phyloP scores from a whole-genome alignment of 306 rosid species.

The Dryas drummondii region DNA sequence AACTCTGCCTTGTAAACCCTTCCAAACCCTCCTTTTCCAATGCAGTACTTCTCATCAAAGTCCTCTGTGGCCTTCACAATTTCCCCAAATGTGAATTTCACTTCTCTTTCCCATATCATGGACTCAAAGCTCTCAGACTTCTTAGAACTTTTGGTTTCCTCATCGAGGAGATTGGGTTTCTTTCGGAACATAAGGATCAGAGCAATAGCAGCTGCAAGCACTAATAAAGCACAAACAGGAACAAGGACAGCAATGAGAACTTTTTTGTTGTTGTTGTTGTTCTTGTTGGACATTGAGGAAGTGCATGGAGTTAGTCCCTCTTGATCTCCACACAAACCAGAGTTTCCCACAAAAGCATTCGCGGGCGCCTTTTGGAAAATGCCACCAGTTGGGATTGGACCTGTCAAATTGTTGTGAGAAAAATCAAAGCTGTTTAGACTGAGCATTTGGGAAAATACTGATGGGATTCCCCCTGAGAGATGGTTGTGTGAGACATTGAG shows the following conservation, averaged over 20 bases:
- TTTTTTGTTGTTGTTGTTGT: constrained; percentile 4
- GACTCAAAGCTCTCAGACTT: constrained; percentile 8
- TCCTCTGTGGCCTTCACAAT: constrained; percentile 54
- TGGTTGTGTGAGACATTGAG: constrained; percentile 63
- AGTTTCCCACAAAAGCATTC: constrained; percentile 50
- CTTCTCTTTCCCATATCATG: constrained; percentile 49
- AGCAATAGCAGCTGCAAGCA: constrained; percentile 24
- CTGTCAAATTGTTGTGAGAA: constrained; percentile 58
- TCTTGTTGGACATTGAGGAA: constrained; percentile 22
- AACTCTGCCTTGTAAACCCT: constrained; percentile 57
- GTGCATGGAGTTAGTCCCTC: constrained; percentile 38
- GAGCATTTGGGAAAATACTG: constrained; percentile 30
- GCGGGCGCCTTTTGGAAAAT: constrained; percentile 35
- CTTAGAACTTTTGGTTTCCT: constrained; percentile 28
- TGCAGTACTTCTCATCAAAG: constrained; percentile 55
- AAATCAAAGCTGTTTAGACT: constrained; percentile 53
- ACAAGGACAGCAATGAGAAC: constrained; percentile 46
- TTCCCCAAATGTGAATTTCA: constrained; percentile 50
- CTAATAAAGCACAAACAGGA: constrained; percentile 37
- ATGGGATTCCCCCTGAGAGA: constrained; percentile 53
- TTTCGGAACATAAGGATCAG: constrained; percentile 13
- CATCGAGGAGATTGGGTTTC: constrained; percentile 21
- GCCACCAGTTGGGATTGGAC: constrained; percentile 44
- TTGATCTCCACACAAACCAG: constrained; percentile 51
- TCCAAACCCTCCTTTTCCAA: constrained; percentile 77